Base-by-base conservation (phyloP, 306 rosid species). In the Begonia masoniana region DNA sequence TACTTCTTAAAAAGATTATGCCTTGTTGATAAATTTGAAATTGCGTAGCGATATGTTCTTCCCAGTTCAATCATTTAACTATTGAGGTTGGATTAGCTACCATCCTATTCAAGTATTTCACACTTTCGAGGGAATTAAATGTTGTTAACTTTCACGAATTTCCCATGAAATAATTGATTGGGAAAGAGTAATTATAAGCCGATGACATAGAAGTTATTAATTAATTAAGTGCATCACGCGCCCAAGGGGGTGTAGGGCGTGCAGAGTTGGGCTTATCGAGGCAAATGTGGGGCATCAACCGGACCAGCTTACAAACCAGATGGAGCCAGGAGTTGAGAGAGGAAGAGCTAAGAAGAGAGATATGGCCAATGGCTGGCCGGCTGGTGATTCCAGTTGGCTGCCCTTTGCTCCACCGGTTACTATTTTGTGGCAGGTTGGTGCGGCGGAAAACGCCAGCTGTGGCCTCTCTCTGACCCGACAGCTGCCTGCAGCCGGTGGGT, bases 401-500 rank as follows among this genome's bases (percentile, higher is more conserved):
- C 39, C 5, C 7, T 31, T 31, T 31, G 8, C 39, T 31, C 39
- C 39, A 31, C 39, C 39, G 39, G 9, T 7, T 5, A 31, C 39
- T 31, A 64, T 54, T 54, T 54, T 43, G 15, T 57, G 69, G 53
- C 86, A 74, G 80, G 63, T 57, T 58, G 55, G 58, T 60, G 83
- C 77, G 80, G 69, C 88, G 73, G 68, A 62, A 60, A 47, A 55
- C 35, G 58, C 50, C 13, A 41, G n/a, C 23, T 3, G 43, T 55
- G 4, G 8, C 63, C 65, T 39, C 77, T 10, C 62, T 60, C 61
- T 66, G 66, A 17, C 64, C 79, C 85, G 83, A 83, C 94, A 81
- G 17, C 68, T 55, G 63, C 69, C 85, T 82, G 95, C 80, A 67
- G 50, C 85, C 81, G 94, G 87, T 78, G 54, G 74, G 68, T 57